These are phyloP conservation scores for Ceratocystis albifundus DNA, from an alignment of 2,329 filamentous ascomycete species.

Conservation along the genomic window DNA sequence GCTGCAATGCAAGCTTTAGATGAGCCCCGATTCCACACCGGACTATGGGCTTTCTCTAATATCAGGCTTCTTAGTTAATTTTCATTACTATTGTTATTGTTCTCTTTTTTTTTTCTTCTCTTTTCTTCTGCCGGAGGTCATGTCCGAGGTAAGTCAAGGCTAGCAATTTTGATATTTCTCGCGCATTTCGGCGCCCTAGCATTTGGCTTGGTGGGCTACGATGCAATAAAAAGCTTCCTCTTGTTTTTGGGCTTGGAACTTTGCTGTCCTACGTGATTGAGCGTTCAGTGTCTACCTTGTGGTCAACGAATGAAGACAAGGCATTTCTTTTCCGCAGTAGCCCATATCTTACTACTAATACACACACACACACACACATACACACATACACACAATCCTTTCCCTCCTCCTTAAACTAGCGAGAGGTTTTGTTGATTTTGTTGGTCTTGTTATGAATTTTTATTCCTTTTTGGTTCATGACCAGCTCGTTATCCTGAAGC, in stretches of 20 bases:
- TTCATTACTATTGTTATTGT: no score
- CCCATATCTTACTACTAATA: no score
- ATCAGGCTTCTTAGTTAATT: neutral
- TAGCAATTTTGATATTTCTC: neutral
- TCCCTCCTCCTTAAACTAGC: no score
- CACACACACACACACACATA: neutral
- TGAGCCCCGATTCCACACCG: neutral
- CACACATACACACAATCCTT: neutral
- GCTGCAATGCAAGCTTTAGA: neutral
- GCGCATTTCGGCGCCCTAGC: neutral
- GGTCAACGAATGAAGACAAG: no score
- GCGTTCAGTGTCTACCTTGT: no score
- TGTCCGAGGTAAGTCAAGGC: slow-evolving; percentile 1
- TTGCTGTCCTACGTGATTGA: no score
- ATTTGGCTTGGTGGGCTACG: neutral
- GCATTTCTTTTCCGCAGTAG: no score
- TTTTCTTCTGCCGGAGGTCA: slow-evolving; percentile 11
- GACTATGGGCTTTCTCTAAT: neutral
- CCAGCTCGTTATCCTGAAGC: slow-evolving; percentile 16
- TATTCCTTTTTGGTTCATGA: slow-evolving; percentile 19
- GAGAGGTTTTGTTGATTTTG: neutral
- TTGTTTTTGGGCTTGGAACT: no score
- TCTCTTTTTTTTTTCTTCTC: neutral
- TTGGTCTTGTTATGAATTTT: slow-evolving; percentile 18
- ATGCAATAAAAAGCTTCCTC: no score